phyloP scores from a whole-genome alignment of 78 protist species.

The Dictyostelium capitatum region DNA sequence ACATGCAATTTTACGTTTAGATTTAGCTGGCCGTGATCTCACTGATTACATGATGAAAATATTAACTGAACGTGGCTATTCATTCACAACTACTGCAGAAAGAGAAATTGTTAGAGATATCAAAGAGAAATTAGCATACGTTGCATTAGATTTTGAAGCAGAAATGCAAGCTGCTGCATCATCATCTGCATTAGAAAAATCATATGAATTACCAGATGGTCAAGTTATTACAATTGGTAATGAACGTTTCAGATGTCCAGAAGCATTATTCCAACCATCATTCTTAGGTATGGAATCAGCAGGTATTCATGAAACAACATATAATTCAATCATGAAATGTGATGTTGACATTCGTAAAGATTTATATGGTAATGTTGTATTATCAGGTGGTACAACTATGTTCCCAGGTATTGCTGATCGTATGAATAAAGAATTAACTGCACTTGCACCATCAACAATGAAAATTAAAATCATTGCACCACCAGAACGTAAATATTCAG shows the following conservation, averaged over 20 bases:
- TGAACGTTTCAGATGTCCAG: slow-evolving; percentile 94
- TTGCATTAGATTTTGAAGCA: slow-evolving; percentile 90
- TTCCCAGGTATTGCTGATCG: slow-evolving; percentile 95
- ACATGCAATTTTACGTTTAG: too few relatives aligned
- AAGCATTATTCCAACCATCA: slow-evolving; percentile 93
- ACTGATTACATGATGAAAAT: slow-evolving; percentile 95
- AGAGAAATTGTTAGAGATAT: slow-evolving; percentile 87
- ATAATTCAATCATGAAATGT: slow-evolving; percentile 91
- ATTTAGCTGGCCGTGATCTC: slow-evolving; percentile 97
- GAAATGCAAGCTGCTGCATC: slow-evolving; percentile 90
- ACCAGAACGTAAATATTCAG: slow-evolving; percentile 90
- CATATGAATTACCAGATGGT: slow-evolving; percentile 92
- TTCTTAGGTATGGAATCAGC: slow-evolving; percentile 90
- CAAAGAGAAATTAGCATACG: slow-evolving; percentile 71
- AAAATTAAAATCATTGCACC: slow-evolving; percentile 96
- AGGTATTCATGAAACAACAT: slow-evolving; percentile 93
- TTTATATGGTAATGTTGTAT: slow-evolving; percentile 94
- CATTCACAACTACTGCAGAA: slow-evolving; percentile 96
- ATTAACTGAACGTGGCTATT: slow-evolving; percentile 96
- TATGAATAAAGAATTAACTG: slow-evolving; percentile 85
- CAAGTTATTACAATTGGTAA: slow-evolving; percentile 94
- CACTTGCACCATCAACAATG: slow-evolving; percentile 94
- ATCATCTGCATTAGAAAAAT: slow-evolving; percentile 85
- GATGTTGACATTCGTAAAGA: slow-evolving; percentile 95
- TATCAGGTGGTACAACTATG: slow-evolving; percentile 98